Evolutionary conservation across 768 basidiomycete genomes (phyloP), one percentile per base, ranked within the genome.

Genomic region (Trametes elegans): DNA sequence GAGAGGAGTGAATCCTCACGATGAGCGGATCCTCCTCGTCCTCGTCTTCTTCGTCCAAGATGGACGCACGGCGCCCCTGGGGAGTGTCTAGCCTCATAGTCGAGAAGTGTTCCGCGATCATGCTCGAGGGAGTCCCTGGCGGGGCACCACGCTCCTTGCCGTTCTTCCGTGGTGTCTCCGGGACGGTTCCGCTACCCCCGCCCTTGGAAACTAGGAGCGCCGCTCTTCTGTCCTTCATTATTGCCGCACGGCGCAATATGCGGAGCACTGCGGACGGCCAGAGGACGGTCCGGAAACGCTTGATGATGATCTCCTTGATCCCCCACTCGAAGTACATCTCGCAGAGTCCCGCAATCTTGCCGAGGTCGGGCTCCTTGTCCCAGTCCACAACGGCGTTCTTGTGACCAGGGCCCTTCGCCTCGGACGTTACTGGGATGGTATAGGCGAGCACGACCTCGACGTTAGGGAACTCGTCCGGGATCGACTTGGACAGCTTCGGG

Each of bases 311-410:
- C 43, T 91, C 87, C 62, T 78, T 85, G 45, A 90, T 85, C 0
- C 93, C 93, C 93, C 93, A 97, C 66, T 95, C 93, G 58, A 96
- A 96, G 67, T 85, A 88, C 42, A 85, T 77, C 69, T 97, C 94
- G 73, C 93, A 95, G 3, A 85, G 76, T 9, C 74, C 80, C 0
- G 94, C 93, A 14, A 95, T 79, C 49, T 80, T 82, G 14, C 79
- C 79, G 1, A 91, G 72, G 61, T 87, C 82, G 0, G 88, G 87
- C 56, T 92, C 88, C 49, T 70, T 66, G 29, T 65, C 64, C 80
- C 80, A 83, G 52, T 68, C 62, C 2, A 74, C 66, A 74, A 78
- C 79, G 0, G 54, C 47, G 18, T 68, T 60, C 39, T 62, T 55
- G 38, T 60, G 54, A 5, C 43, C 48, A 11, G 41, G 47, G 35